Percentiles rank a stretch among this genome's conserved stretches.
These are phyloP conservation scores for Filobasidium wieringae DNA, from an alignment of 768 basidiomycete species.

Conservation along the genomic window DNA sequence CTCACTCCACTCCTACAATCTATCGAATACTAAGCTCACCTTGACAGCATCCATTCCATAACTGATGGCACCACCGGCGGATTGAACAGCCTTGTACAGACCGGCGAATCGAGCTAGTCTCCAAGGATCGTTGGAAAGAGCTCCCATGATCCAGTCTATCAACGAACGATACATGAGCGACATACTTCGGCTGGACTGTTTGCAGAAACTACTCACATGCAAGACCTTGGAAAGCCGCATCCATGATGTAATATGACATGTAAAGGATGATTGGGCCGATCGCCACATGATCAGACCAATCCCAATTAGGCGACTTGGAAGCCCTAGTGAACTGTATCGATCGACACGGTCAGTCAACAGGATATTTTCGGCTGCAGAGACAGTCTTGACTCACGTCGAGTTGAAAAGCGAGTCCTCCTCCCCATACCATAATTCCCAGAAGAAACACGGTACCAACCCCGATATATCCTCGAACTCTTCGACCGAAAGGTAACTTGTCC, in stretches of 20 bases:
- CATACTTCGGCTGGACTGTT: no score
- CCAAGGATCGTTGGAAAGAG: conserved; percentile 45
- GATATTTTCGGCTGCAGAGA: no score
- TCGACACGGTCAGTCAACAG: neutral
- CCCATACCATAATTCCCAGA: conserved; percentile 40
- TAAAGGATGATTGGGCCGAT: conserved; percentile 43
- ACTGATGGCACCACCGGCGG: conserved; percentile 40
- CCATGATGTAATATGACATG: conserved; percentile 39
- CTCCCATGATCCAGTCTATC: conserved; percentile 35
- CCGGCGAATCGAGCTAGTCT: conserved; percentile 44
- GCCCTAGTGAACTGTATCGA: conserved; percentile 34
- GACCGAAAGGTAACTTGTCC: conserved; percentile 36
- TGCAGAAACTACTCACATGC: conserved; percentile 1
- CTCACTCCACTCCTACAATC: no score
- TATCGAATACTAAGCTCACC: no score
- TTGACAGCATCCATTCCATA: conserved; percentile 45
- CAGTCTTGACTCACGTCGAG: conserved; percentile 19
- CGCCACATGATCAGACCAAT: conserved; percentile 37
- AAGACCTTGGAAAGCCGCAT: conserved; percentile 26
- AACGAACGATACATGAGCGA: no score
- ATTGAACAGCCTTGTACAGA: conserved; percentile 42
- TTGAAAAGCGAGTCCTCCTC: conserved; percentile 41
- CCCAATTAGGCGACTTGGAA: conserved; percentile 30
- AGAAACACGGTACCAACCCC: conserved; percentile 38
- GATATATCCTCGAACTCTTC: conserved; percentile 41